Percentiles rank a stretch among this genome's conserved stretches.
phyloP scores from a whole-genome alignment of 148 eudicot species.

The Chenopodium suecicum region DNA sequence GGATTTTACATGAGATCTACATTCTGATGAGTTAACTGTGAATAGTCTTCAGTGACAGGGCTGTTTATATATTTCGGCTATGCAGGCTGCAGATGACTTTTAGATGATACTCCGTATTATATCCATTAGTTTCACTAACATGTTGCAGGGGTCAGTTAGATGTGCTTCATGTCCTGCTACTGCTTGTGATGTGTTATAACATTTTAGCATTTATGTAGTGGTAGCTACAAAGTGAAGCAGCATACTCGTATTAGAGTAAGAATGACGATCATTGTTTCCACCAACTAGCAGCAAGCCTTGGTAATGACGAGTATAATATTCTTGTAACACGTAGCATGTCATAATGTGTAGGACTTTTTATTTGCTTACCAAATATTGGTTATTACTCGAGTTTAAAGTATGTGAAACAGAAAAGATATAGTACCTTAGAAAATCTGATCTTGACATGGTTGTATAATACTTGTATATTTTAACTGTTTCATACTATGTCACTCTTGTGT shows the following conservation, averaged over 20 bases:
- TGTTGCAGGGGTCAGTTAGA: neutral
- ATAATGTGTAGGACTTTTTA: neutral
- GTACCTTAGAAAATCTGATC: neutral
- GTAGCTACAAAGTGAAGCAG: neutral
- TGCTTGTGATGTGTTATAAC: neutral
- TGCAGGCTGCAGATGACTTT: neutral
- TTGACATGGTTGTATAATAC: neutral
- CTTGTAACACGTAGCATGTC: neutral
- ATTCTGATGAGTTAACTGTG: neutral
- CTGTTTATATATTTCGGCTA: neutral
- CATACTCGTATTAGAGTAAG: neutral
- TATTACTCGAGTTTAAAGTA: neutral
- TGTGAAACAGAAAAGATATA: neutral
- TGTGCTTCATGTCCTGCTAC: neutral
- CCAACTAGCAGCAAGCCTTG: neutral
- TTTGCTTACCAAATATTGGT: neutral
- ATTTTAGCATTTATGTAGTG: neutral
- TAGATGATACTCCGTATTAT: neutral
- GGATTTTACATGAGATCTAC: neutral
- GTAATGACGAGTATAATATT: neutral
- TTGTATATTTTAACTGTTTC: neutral
- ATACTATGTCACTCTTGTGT: too few relatives aligned
- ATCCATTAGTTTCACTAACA: neutral
- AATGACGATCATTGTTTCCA: neutral
- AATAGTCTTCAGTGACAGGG: neutral